These are phyloP conservation scores for Cercospora sp. DNA, from an alignment of 2,329 filamentous ascomycete genomes.

Conservation along the genomic window DNA sequence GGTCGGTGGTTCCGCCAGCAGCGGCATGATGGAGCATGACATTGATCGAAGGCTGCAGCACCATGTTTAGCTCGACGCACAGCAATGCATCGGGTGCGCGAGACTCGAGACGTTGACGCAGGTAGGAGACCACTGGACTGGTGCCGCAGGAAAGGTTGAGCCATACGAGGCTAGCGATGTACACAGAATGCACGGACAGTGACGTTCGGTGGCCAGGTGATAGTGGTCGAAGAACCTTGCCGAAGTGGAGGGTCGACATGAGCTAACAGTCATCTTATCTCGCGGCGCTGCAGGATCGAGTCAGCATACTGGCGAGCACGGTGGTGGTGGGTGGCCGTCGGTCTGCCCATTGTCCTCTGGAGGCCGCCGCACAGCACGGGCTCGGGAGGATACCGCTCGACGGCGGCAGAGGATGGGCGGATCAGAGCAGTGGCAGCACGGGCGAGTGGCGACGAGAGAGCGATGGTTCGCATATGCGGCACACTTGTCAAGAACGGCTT, in stretches of 20 bases:
- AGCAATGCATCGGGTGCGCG: slow-evolving; percentile 18
- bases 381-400: slow-evolving; percentile 15
- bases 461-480: slow-evolving; percentile 46
- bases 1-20: not conserved
- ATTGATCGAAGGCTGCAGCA: slow-evolving; percentile 2
- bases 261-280: slow-evolving; percentile 54
- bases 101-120: slow-evolving; percentile 11
- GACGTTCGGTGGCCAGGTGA: slow-evolving; percentile 13
- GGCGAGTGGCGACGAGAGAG: slow-evolving; percentile 44
- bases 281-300: slow-evolving; percentile 43
- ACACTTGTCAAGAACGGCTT: slow-evolving; percentile 26
- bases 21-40: not conserved
- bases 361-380: slow-evolving; percentile 19
- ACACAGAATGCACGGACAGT: slow-evolving; percentile 12
- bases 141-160: slow-evolving; percentile 15
- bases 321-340: not conserved
- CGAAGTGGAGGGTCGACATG: slow-evolving; percentile 31
- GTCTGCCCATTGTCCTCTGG: not conserved
- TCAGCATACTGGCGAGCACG: slow-evolving; percentile 19
- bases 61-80: slow-evolving; percentile 17
- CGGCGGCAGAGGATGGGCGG: not conserved
- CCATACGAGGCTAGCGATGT: slow-evolving; percentile 8
- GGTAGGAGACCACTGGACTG: slow-evolving; percentile 18
- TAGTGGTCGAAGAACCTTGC: slow-evolving; percentile 14
- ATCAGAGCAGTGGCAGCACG: slow-evolving; percentile 45